Evolutionary conservation across 495 filamentous ascomycete genomes (phyloP).

Genomic region (Podospora tetraspora): DNA sequence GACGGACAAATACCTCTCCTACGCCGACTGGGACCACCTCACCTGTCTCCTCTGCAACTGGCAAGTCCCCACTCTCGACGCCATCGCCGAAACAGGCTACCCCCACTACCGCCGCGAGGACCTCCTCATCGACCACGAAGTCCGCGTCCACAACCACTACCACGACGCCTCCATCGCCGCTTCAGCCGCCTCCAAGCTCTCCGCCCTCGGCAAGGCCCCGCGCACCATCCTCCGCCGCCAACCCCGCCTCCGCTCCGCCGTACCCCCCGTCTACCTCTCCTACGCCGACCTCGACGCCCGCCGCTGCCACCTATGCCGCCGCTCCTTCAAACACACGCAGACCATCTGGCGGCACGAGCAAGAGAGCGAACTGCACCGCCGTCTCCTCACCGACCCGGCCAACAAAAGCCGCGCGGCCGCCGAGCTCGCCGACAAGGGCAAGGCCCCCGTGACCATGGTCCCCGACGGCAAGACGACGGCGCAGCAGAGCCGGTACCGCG

Average conservation of each 20-base stretch:
- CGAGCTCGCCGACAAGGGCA: constrained; percentile 53
- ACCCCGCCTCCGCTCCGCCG: constrained; percentile 24
- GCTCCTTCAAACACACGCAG: constrained; percentile 62
- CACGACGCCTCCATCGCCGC: constrained; percentile 30
- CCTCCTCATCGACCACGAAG: constrained; percentile 31
- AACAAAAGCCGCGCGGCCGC: constrained; percentile 51
- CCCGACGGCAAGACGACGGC: constrained; percentile 34
- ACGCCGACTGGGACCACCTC: constrained; percentile 32
- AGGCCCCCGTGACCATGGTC: constrained; percentile 44
- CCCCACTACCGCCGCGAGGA: constrained; percentile 24
- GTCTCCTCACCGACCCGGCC: constrained; percentile 59
- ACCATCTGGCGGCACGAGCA: constrained; percentile 74
- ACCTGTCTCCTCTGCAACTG: constrained; percentile 32
- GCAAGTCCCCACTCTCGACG: constrained; percentile 21
- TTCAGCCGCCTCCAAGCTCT: constrained; percentile 29
- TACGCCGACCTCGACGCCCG: constrained; percentile 66
- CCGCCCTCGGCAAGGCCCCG: constrained; percentile 21
- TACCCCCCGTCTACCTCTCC: constrained; percentile 37
- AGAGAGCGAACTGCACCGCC: constrained; percentile 65
- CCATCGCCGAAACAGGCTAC: constrained; percentile 18
- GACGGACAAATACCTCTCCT: constrained; percentile 28
- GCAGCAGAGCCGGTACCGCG: constrained; percentile 59
- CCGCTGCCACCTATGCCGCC: constrained; percentile 73
- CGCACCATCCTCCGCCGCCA: constrained; percentile 25
- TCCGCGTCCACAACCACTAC: constrained; percentile 25